phyloP scores from a whole-genome alignment of 2,329 filamentous ascomycete species.

The Triangularia verruculosa region DNA sequence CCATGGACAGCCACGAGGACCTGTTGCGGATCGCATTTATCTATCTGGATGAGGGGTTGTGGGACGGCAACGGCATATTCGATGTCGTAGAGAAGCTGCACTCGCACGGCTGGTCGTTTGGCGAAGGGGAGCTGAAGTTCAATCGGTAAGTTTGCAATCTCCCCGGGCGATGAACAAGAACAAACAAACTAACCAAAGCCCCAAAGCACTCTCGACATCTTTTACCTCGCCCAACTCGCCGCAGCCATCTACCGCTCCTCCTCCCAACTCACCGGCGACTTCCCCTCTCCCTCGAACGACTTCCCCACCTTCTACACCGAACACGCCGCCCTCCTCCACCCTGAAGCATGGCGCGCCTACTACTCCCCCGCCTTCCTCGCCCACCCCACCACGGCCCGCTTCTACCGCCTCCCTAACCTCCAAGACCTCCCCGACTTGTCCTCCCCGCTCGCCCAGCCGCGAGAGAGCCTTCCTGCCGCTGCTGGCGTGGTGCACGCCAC shows the following conservation, averaged over 20 bases:
- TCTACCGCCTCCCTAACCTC: constrained; percentile 10
- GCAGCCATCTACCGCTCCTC: constrained; percentile 9
- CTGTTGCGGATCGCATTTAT: constrained; percentile 7
- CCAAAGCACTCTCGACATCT: constrained; percentile 1
- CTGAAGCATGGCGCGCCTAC: constrained; percentile 5
- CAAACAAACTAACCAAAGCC: neutral
- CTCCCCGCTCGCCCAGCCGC: constrained; percentile 1
- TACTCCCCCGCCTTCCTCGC: constrained; percentile 4
- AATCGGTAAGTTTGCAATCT: constrained; percentile 7
- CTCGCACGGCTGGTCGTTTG: neutral
- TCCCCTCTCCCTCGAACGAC: constrained; percentile 3
- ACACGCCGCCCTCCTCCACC: constrained; percentile 8
- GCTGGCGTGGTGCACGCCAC: constrained; percentile 1
- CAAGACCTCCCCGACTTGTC: constrained; percentile 6
- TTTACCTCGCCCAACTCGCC: constrained; percentile 8
- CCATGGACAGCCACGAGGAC: constrained; percentile 3
- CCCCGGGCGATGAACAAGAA: neutral
- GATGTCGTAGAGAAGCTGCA: constrained; percentile 10
- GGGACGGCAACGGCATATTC: constrained; percentile 7
- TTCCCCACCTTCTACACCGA: constrained; percentile 4
- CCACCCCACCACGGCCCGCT: constrained; percentile 5
- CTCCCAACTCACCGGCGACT: constrained; percentile 4
- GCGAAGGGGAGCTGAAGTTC: constrained; percentile 1
- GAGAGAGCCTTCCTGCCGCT: neutral
- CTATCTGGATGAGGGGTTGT: constrained; percentile 6